phyloP scores from a whole-genome alignment of 139 green algal species.

The Eudorina sp. region DNA sequence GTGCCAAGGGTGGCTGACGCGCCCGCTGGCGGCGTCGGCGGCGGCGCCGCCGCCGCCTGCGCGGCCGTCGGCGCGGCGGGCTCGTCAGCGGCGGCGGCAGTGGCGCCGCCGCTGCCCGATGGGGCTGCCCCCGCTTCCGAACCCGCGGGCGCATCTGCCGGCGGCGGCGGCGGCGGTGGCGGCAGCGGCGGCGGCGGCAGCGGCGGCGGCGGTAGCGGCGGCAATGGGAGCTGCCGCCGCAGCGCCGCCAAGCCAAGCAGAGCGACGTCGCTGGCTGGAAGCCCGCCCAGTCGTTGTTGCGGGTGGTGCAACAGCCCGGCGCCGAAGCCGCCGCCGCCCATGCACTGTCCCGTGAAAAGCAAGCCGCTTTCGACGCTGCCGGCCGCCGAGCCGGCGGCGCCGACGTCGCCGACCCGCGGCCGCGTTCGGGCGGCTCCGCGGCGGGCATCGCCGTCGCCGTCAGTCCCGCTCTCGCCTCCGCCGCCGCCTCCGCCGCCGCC shows the following conservation, averaged over 20 bases:
- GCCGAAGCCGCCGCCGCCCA: no score
- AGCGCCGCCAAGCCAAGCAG: conserved; percentile 24
- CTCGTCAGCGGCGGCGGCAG: background rate
- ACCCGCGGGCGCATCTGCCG: background rate
- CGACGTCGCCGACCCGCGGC: no score
- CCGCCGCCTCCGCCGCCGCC: no score
- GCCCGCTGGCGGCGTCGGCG: background rate
- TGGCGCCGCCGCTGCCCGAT: background rate
- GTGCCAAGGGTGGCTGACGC: no score
- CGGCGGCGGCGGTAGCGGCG: background rate
- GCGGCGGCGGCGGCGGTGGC: background rate
- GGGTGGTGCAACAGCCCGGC: no score
- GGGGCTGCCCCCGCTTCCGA: background rate
- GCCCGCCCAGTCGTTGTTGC: background rate
- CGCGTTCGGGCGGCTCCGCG: no score
- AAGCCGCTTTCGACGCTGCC: no score
- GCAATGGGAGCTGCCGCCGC: conserved; percentile 22
- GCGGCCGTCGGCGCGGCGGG: background rate
- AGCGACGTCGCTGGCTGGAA: background rate
- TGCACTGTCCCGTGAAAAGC: no score
- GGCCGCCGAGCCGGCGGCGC: no score
- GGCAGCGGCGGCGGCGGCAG: background rate
- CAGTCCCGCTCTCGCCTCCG: no score
- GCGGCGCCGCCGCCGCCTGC: background rate
- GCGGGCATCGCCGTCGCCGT: no score